Evolutionary conservation across 140 eudicot genomes (phyloP), one percentile per base, ranked within the genome.

Genomic region (Stevia rebaudiana): DNA sequence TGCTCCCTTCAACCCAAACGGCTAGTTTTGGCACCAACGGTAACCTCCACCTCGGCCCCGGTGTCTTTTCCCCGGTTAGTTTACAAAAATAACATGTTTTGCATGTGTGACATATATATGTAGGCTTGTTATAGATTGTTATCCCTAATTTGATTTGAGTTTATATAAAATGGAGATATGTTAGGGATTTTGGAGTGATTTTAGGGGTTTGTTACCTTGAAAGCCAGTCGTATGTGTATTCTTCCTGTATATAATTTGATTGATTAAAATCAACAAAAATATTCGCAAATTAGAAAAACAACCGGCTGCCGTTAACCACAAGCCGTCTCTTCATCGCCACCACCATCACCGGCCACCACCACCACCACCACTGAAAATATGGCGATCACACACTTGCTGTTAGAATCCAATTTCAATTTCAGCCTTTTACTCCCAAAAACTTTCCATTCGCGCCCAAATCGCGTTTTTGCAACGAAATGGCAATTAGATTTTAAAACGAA

Each of bases 331-430:
- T 11, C 22, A 31, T 4, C 48, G 18, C 6, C 63, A 28, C 16
- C 33, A 28, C 33, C 33, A 28, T n/a, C n/a, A n/a, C n/a, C n/a
- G n/a, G n/a, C 33, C 33, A 28, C 33, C 33, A 28, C 33, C 33
- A 28, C 33, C 33, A 5, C 5, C 33, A 28, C 33, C 33, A 28
- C 33, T 28, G 33, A 28, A 28, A 5, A 28, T 28, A 69, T 69
- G 74, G 74, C 74, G 17, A 57, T 31, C 48, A 57, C 48, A 31
- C 58, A 47, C 12, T 69, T 57, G 9, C 48, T 57, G 8, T 15
- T 69, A 42, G 39, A 69, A 69, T 43, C 67, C 59, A 84, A 60
- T 18, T 60, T 81, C 53, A 84, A 78, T 65, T 77, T 75, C 71
- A 85, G 7, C 7, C 37, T 33, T 6, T 8, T n/a, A n/a, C n/a